Base-by-base conservation (phyloP, 2,329 filamentous ascomycete genomes). In the Microcera coccophila region DNA sequence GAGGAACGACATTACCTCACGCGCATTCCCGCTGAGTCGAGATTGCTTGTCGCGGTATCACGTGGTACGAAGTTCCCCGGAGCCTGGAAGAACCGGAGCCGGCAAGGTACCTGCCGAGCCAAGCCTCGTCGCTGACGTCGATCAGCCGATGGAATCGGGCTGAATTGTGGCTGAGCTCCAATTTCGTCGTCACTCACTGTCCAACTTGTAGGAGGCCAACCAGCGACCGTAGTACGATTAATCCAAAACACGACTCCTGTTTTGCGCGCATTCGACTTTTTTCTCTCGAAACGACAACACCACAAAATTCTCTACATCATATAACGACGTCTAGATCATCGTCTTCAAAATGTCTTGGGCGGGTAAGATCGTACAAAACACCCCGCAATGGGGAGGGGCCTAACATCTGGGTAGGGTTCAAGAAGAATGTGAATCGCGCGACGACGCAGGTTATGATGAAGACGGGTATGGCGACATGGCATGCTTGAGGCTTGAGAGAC, bases 381-480 rank as follows among this genome's bases (percentile, higher is more conserved):
- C 59, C 58, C 57, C 58, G 54, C 57, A 53, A 53, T 51, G 31
- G 38, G 34, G 50, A 57, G 53, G 56, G 57, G 55, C 62, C 60
- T 66, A 55, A 66, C 49, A 42, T 36, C 26, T 44, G 24, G 33
- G 51, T 53, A 72, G 70, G 70, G 53, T 72, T 72, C 61, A 72
- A 93, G 75, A 95, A 95, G 70, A 94, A 94, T 82, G 90, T 97
- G 75, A 91, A 93, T 76, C 89, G 93, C 74, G 91, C 91, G 61
- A 96, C 91, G 70, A 98, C 94, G 72, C 90, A 96, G 83, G 91
- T 97, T 50, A 96, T 98, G 89, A 97, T 98, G 91, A 98, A 98
- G 79, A 95, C 90, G 44, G 88, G 84, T 87, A 67, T 52, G 75
- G 29, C 29, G 12, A 32, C n/a, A n/a, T n/a, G 29, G 15, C 15